Evolutionary conservation across 2,329 filamentous ascomycete species (phyloP), one percentile per base, ranked within the genome.

Genomic region (Cladosporium sp.): DNA sequence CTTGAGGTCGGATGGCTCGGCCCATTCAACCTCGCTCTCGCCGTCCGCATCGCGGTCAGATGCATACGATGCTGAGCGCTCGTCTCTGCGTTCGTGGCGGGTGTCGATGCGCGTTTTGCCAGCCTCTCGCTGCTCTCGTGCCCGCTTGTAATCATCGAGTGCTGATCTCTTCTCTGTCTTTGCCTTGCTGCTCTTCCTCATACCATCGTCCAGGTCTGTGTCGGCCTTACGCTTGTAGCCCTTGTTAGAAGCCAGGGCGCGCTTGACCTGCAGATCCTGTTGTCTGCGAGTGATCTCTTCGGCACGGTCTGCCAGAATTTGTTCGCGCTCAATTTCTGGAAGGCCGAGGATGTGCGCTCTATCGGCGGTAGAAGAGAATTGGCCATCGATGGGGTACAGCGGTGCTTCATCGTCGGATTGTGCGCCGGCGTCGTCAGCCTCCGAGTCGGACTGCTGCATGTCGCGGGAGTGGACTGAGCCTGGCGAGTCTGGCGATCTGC

Each of bases 281-380:
- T 86, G 81, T 59, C 87, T 84, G 46, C 84, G 83, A 62, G 93
- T 87, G 51, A 91, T 84, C 66, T 93, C 84, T 60, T 88, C 83
- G 30, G 86, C 85, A 57, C 93, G 88, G 59, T 95, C 88, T 16
- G 90, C 92, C 6, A 98, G 79, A 38, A 95, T 84, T 65, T 89
- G 83, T 69, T 98, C 93, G 55, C 92, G 86, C 64, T 95, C 84
- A 45, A 97, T 84, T 72, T 97, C 91, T 25, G 90, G 85, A 79
- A 96, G 83, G 50, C 77, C 80, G 78, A 93, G 84, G 55, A 98
- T 93, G 45, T 86, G 59, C 8, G 67, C 64, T 59, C 71, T 74
- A 57, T 76, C 75, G 56, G 74, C 73, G 52, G 72, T 73, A 61
- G 82, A 78, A 53, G 79, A 76, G 66, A 82, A 87, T 62, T 93